These are phyloP conservation scores for Laguncularia racemosa DNA, from an alignment of 345 rosid species.

Conservation along the genomic window DNA sequence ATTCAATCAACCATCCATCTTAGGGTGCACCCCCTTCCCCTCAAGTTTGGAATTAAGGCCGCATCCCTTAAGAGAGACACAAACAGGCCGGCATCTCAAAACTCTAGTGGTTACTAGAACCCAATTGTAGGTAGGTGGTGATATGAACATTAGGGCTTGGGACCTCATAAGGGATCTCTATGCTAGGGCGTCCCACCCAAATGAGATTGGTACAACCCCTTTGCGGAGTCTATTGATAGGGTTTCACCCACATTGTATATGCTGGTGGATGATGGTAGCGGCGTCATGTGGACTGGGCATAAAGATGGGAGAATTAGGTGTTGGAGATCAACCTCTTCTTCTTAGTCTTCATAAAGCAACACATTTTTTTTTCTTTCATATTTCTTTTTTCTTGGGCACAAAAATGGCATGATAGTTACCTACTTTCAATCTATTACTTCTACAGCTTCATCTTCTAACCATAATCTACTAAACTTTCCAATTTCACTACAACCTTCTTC, in stretches of 20 bases:
- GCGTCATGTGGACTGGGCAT: constrained; percentile 84
- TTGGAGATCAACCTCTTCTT: constrained; percentile 44
- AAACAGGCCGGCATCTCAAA: constrained; percentile 59
- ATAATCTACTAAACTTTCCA: no score
- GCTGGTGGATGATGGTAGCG: constrained; percentile 59
- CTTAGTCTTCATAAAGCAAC: no score
- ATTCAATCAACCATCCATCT: constrained; percentile 69
- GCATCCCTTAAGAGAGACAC: constrained; percentile 81
- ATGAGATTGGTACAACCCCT: constrained; percentile 64
- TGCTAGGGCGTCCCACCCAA: constrained; percentile 27
- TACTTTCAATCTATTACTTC: no score
- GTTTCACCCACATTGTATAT: constrained; percentile 59
- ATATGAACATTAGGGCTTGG: constrained; percentile 71
- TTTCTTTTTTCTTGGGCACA: no score
- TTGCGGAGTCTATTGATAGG: constrained; percentile 39
- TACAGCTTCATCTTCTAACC: no score
- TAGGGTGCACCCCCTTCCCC: constrained; percentile 61
- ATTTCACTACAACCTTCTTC: no score
- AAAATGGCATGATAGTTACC: no score
- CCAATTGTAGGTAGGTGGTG: constrained; percentile 80
- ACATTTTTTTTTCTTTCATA: no score
- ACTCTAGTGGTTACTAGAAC: constrained; percentile 56
- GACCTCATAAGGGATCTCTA: constrained; percentile 42
- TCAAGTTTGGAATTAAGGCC: constrained; percentile 79
- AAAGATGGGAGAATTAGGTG: constrained; percentile 75